Evolutionary conservation across 2,329 filamentous ascomycete genomes (phyloP).

Genomic region (Ascochyta viciae-villosae): DNA sequence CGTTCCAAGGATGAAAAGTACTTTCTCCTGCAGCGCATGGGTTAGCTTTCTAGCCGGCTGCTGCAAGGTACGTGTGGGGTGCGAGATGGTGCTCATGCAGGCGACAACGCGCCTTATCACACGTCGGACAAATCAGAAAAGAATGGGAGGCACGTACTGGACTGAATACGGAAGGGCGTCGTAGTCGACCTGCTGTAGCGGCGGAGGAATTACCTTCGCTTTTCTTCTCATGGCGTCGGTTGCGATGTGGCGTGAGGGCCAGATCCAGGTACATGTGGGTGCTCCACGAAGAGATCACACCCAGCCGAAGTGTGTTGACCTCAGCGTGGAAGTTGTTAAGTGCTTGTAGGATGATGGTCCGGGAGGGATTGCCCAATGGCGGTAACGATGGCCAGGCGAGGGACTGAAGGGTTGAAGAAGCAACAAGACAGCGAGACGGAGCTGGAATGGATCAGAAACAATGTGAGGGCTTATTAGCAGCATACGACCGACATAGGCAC

Average conservation of each 20-base stretch:
- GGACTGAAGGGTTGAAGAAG: constrained; percentile 12
- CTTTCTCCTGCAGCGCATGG: constrained; percentile 57
- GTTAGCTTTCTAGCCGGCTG: constrained; percentile 28
- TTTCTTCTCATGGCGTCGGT: constrained; percentile 40
- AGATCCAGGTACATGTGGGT: constrained; percentile 18
- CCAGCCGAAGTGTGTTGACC: constrained; percentile 23
- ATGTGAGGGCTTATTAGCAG: constrained; percentile 22
- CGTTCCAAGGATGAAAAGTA: constrained; percentile 78
- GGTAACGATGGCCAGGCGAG: constrained; percentile 7
- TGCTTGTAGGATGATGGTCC: constrained; percentile 15
- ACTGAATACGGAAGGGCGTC: constrained; percentile 52
- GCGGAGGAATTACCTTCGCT: constrained; percentile 29
- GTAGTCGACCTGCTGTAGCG: constrained; percentile 50
- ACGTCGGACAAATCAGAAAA: constrained; percentile 23
- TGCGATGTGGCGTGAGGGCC: constrained; percentile 19
- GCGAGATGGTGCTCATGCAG: constrained; percentile 35
- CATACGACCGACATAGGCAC: constrained; percentile 29
- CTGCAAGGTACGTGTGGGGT: constrained; percentile 45
- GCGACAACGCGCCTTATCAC: constrained; percentile 32
- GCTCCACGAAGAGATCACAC: constrained; percentile 16
- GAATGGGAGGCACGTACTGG: constrained; percentile 47
- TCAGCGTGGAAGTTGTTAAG: constrained; percentile 12
- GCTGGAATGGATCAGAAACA: constrained; percentile 17
- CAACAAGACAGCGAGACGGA: constrained; percentile 9
- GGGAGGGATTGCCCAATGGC: constrained; percentile 18